Conservation (phyloP, 2,329 filamentous ascomycete species). For the Dissoconium aciculare region DNA sequence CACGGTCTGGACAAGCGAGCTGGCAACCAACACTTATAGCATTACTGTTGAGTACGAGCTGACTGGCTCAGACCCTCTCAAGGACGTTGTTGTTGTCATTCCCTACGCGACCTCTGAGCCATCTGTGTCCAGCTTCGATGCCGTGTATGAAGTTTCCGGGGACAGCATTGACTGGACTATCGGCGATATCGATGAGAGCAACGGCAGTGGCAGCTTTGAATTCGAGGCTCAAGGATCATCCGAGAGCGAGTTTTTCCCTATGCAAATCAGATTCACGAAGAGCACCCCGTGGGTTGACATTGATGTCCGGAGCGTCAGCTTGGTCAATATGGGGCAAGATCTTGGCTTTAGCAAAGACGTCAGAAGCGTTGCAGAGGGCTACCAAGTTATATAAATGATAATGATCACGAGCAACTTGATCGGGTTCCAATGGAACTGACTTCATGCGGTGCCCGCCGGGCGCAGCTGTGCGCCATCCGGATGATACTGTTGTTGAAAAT, state of each 20-base stretch:
- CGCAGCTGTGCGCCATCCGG: too few species aligned
- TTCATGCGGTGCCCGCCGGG: too few species aligned
- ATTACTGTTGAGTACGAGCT: conserved; percentile 94
- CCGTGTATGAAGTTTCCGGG: conserved; percentile 82
- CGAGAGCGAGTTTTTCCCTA: conserved; percentile 95
- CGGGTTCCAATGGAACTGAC: too few species aligned
- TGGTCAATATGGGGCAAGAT: conserved; percentile 62
- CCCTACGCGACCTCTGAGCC: conserved; percentile 78
- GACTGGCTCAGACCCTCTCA: conserved; percentile 61
- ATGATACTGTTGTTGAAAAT: too few species aligned
- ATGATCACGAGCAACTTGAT: too few species aligned
- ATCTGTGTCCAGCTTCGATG: conserved; percentile 80
- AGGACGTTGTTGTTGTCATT: conserved; percentile 75
- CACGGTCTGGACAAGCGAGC: conserved; percentile 93
- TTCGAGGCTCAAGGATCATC: conserved; percentile 81
- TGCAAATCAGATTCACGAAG: conserved; percentile 83
- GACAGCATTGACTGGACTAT: conserved; percentile 92
- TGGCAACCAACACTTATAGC: conserved; percentile 62
- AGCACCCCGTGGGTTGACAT: conserved; percentile 76
- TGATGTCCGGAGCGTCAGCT: conserved; percentile 65
- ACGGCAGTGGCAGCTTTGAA: conserved; percentile 76
- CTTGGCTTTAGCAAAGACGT: conserved; percentile 73
- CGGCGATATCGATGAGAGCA: conserved; percentile 68
- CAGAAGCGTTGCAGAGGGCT: conserved; percentile 61
- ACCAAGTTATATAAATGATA: conserved; percentile 52